These are phyloP conservation scores for Psilocybe cubensis DNA, from an alignment of 768 basidiomycete genomes.

Conservation along the genomic window DNA sequence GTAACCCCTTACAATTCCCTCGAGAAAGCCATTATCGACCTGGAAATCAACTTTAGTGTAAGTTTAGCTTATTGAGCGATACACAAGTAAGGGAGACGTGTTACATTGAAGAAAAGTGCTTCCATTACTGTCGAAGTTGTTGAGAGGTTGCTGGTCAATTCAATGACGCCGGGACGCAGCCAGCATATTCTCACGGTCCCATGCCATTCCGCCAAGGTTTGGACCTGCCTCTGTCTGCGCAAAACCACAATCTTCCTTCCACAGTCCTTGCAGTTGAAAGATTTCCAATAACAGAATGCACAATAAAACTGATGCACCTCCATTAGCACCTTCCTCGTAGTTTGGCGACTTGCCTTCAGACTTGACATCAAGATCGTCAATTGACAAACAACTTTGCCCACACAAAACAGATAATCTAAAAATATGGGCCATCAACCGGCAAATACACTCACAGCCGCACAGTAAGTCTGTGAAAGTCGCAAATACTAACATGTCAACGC, in stretches of 20 bases:
- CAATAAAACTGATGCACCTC: too few species aligned
- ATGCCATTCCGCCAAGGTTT: background rate
- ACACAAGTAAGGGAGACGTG: conserved; percentile 2
- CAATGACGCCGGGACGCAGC: conserved; percentile 1
- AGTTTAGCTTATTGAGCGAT: conserved; percentile 24
- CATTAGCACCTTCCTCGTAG: too few species aligned
- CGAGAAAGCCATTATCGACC: conserved; percentile 78
- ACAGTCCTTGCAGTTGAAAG: too few species aligned
- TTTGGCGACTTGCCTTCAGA: too few species aligned
- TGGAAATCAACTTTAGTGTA: conserved; percentile 33
- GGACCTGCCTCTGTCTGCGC: too few species aligned
- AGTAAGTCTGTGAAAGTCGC: background rate
- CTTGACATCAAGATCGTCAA: too few species aligned
- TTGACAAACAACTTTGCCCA: too few species aligned
- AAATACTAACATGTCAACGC: background rate
- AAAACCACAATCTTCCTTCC: too few species aligned
- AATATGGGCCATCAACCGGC: background rate
- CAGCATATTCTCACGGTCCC: background rate
- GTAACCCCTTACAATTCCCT: conserved; percentile 89
- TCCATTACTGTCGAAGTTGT: conserved; percentile 59
- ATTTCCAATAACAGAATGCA: too few species aligned
- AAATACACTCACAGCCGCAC: background rate
- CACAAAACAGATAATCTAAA: too few species aligned
- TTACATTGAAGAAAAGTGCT: conserved; percentile 88
- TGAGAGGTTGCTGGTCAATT: background rate